phyloP scores from a whole-genome alignment of 2,329 filamentous ascomycete species.

The Venturia effusa region DNA sequence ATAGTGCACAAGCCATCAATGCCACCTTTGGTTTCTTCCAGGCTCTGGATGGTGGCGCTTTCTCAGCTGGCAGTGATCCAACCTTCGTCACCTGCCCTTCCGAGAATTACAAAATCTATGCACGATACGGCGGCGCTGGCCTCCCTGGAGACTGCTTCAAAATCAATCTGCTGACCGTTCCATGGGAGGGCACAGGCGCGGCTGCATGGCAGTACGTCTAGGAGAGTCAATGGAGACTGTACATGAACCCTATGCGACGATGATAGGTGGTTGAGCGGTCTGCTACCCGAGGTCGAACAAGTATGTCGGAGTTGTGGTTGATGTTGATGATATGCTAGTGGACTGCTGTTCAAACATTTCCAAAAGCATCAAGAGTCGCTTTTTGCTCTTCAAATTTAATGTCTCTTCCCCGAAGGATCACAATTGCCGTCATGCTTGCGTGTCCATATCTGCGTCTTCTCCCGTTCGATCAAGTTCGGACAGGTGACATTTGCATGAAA shows the following conservation, averaged over 20 bases:
- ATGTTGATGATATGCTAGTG: background rate
- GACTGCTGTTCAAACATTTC: background rate
- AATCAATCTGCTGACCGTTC: background rate
- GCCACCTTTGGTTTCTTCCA: background rate
- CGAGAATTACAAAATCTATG: background rate
- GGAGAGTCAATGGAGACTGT: background rate
- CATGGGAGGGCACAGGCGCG: background rate
- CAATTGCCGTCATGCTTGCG: background rate
- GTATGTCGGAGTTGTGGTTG: background rate
- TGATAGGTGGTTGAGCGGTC: background rate
- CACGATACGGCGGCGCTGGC: background rate
- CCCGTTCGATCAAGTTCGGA: too few relatives aligned
- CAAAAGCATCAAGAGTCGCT: background rate
- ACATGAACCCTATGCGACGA: background rate
- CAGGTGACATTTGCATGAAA: too few relatives aligned
- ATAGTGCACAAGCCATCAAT: background rate
- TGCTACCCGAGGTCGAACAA: background rate
- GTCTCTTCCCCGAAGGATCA: background rate
- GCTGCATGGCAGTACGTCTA: constrained; percentile 4
- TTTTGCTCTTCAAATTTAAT: background rate
- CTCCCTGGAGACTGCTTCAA: constrained; percentile 1
- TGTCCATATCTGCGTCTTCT: too few relatives aligned
- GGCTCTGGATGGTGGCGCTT: background rate
- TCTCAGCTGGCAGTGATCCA: background rate
- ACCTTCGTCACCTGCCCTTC: background rate